Conservation (phyloP, 2,329 filamentous ascomycete species). For the Colletotrichum salicis region DNA sequence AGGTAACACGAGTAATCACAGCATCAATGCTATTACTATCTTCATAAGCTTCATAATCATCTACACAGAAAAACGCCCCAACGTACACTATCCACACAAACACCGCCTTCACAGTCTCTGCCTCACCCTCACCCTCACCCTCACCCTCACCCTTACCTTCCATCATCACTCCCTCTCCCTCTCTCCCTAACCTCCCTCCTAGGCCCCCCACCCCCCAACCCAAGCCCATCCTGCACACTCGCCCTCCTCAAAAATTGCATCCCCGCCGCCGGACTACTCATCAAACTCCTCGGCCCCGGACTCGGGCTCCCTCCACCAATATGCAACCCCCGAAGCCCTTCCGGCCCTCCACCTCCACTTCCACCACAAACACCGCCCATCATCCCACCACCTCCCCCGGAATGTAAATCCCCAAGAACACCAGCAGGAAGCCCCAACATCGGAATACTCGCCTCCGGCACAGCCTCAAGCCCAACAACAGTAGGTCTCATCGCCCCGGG, state of each 20-base stretch:
- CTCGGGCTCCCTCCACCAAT: slow-evolving; percentile 31
- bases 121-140: neutral
- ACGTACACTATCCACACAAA: neutral
- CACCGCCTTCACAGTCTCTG: neutral
- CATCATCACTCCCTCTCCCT: slow-evolving; percentile 13
- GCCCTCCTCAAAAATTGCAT: slow-evolving; percentile 57
- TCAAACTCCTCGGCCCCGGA: slow-evolving; percentile 43
- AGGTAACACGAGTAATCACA: neutral
- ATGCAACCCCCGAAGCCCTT: neutral
- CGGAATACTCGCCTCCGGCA: slow-evolving; percentile 70
- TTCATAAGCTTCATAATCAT: slow-evolving; percentile 19
- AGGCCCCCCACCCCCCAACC: slow-evolving; percentile 17
- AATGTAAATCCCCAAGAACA: slow-evolving; percentile 51
- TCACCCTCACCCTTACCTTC: neutral
- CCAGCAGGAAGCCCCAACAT: slow-evolving; percentile 67
- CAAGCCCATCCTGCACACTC: slow-evolving; percentile 56
- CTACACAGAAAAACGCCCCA: neutral
- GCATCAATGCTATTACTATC: neutral
- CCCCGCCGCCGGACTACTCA: slow-evolving; percentile 56
- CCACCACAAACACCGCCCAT: neutral
- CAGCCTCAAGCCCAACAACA: slow-evolving; percentile 46
- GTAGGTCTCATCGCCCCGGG: slow-evolving; percentile 38
- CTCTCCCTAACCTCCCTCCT: slow-evolving; percentile 23
- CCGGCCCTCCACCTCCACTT: neutral
- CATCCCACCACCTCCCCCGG: neutral